Conservation (phyloP, 129 eudicot species). For the Tagetes patula region DNA sequence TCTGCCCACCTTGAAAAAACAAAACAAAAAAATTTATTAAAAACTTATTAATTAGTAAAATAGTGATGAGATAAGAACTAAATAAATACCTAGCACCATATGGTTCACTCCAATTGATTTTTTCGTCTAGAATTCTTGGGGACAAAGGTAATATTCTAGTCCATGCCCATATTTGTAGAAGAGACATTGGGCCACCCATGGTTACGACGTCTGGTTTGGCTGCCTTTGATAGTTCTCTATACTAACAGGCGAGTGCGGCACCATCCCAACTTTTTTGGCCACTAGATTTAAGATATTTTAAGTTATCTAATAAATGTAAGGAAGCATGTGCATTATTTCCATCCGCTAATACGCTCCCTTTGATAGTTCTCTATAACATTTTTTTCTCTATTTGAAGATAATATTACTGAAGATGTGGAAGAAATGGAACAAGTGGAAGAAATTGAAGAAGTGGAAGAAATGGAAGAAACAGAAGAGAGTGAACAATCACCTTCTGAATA, state of each 20-base stretch:
- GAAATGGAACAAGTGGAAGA: no score
- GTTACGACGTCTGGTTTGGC: no score
- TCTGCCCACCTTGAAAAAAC: background rate
- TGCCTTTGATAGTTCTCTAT: background rate
- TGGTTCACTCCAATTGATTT: background rate
- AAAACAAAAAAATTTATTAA: background rate
- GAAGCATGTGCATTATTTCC: no score
- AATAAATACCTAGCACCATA: background rate
- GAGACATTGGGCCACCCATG: background rate
- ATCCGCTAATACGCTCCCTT: no score
- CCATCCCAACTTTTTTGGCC: background rate
- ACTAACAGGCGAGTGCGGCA: background rate
- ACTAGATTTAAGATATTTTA: background rate
- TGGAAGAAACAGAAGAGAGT: no score
- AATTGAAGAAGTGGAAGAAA: no score
- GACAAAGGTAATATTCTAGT: background rate
- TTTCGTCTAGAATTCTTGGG: background rate
- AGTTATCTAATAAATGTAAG: background rate
- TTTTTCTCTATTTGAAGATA: no score
- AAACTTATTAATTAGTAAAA: no score
- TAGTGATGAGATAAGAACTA: no score
- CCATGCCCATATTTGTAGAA: background rate
- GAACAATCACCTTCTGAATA: no score
- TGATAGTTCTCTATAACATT: no score
- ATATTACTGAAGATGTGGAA: no score